These are phyloP conservation scores for Elsinoe necatrix DNA, from an alignment of 2,329 filamentous ascomycete genomes.

Conservation along the genomic window DNA sequence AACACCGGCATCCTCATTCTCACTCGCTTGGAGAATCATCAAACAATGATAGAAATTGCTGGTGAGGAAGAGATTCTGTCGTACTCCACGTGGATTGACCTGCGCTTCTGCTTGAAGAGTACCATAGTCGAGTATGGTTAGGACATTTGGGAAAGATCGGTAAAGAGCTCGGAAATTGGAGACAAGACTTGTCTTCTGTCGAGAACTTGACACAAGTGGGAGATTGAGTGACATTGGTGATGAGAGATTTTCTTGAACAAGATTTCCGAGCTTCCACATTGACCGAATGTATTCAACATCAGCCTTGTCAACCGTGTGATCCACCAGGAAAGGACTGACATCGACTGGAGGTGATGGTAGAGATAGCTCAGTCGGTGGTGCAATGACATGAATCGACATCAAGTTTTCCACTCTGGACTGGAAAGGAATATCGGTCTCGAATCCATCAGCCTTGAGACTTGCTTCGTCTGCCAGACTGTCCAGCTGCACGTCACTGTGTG, in stretches of 20 bases:
- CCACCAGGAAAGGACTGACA: slow-evolving; percentile 26
- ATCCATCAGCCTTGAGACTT: slow-evolving; percentile 42
- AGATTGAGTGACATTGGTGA: slow-evolving; percentile 65
- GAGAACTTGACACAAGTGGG: slow-evolving; percentile 59
- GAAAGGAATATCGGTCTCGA: slow-evolving; percentile 54
- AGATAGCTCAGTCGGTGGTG: slow-evolving; percentile 31
- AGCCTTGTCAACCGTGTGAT: slow-evolving; percentile 25
- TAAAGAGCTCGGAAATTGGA: slow-evolving; percentile 63
- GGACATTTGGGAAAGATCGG: slow-evolving; percentile 61
- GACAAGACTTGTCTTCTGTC: slow-evolving; percentile 62
- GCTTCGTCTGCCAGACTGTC: slow-evolving; percentile 62
- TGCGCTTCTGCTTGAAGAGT: slow-evolving; percentile 50
- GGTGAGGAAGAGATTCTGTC: slow-evolving; percentile 70
- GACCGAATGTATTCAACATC: slow-evolving; percentile 55
- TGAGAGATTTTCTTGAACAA: slow-evolving; percentile 69
- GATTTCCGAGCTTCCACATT: slow-evolving; percentile 70
- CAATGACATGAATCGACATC: slow-evolving; percentile 45
- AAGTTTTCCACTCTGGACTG: slow-evolving; percentile 39
- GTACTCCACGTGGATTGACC: slow-evolving; percentile 56
- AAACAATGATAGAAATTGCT: slow-evolving; percentile 77
- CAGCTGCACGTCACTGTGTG: slow-evolving; percentile 69
- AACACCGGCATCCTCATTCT: slow-evolving; percentile 49
- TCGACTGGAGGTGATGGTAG: slow-evolving; percentile 24
- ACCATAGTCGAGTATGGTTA: slow-evolving; percentile 59
- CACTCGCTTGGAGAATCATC: slow-evolving; percentile 67